Evolutionary conservation across 306 rosid genomes (phyloP).

Genomic region (Dicorynia guianensis): DNA sequence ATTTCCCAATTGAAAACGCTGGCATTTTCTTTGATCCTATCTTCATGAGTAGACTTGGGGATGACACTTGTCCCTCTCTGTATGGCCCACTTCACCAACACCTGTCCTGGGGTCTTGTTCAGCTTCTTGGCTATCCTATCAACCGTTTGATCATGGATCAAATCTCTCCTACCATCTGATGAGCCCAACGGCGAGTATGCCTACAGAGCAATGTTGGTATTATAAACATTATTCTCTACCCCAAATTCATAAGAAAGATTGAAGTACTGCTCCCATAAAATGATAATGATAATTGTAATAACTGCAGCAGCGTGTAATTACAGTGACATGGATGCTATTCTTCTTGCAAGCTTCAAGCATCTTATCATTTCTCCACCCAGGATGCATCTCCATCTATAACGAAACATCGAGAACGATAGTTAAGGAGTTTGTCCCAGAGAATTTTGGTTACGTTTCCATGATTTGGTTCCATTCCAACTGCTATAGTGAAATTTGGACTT

Average conservation of each 20-base stretch:
- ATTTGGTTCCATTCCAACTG: too few relatives aligned
- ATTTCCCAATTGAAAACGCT: conserved; percentile 56
- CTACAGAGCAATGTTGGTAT: conserved; percentile 32
- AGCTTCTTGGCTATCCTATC: conserved; percentile 56
- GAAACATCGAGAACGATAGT: neutral
- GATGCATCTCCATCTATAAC: conserved; percentile 71
- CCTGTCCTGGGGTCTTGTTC: conserved; percentile 58
- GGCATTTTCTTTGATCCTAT: conserved; percentile 57
- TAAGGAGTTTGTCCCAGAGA: neutral
- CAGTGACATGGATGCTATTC: conserved; percentile 67
- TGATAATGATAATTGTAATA: neutral
- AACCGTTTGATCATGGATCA: conserved; percentile 55
- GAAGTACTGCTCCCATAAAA: neutral
- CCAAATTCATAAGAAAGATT: neutral
- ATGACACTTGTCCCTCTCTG: conserved; percentile 69
- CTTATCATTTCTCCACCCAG: conserved; percentile 74
- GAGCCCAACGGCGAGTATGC: conserved; percentile 66
- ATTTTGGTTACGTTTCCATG: too few relatives aligned
- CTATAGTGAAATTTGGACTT: too few relatives aligned
- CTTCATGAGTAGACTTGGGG: conserved; percentile 52
- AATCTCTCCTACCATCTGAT: conserved; percentile 51
- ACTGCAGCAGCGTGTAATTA: conserved; percentile 12
- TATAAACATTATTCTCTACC: conserved; percentile 29
- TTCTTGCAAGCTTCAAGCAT: conserved; percentile 65
- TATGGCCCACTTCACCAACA: conserved; percentile 62